Base-by-base conservation (phyloP, 805 yeast species). In the Saccharomyces eubayanus region DNA sequence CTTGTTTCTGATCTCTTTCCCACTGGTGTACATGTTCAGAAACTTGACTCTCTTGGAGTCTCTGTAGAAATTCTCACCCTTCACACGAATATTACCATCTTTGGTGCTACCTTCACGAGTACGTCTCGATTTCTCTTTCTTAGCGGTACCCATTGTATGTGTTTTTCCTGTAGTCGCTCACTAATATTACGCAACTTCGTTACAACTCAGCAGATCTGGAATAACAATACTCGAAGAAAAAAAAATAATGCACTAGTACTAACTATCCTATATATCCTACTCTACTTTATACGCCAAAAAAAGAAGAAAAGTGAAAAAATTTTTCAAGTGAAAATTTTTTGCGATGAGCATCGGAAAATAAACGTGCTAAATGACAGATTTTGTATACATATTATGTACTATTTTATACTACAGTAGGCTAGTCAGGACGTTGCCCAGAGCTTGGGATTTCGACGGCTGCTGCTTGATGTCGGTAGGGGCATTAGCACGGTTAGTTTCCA, bases 21-120 rank as follows among this genome's bases (percentile, higher is more conserved):
- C 97, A 51, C 85, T 82, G 66, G 88, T 94, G 76, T 90, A 92
- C 98, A 92, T 92, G 68, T 83, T 87, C 65, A 94, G 77, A 69
- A 83, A 89, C 70, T 88, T 85, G 55, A 91, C 96, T 67, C 88
- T 88, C 68, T 90, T 89, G 52, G 96, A 92, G 81, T 91, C 97
- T 64, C 89, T 76, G 75, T 92, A 92, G 72, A 92, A 92, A 76
- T 92, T 92, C 73, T 92, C 99, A 66, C 99, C 99, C 70, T 92
- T 92, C 51, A 89, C 95, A 57, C 96, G 84, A 54, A 94, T 79
- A 64, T 92, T 92, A 29, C 97, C 97, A 71, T 88, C 96, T 65
- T 89, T 80, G 61, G 82, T 77, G 62, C 85, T 88, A 52, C 85
- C 85, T 68, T 90, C 88, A 66, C 96, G 86, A 54, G 78, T 77